A percentile compares a stretch with the other conserved stretches of the same genome.
Conservation (phyloP, 371 early-diverging fungal species). For the Smittium culicis region DNA sequence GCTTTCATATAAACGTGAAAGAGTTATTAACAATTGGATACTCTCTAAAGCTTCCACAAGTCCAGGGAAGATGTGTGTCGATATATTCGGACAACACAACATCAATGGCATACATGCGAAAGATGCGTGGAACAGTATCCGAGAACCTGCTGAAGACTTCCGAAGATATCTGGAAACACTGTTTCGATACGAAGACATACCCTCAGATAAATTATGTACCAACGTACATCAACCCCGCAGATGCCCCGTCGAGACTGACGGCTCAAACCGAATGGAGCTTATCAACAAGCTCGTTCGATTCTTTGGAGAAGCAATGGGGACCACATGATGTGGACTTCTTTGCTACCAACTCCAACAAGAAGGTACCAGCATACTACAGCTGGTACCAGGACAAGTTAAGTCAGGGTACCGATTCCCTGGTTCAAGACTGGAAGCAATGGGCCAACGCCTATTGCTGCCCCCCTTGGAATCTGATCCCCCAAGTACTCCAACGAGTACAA, state of each 20-base stretch:
- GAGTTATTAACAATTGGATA: neutral
- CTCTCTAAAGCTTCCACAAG: neutral
- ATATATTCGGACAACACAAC: conserved; percentile 4
- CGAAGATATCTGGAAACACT: neutral
- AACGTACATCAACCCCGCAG: neutral
- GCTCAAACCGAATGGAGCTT: neutral
- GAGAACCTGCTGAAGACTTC: neutral
- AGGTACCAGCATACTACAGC: neutral
- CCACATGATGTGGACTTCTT: neutral
- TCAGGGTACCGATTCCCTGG: neutral
- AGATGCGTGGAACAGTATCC: neutral
- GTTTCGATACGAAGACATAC: neutral
- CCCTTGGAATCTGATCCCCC: neutral
- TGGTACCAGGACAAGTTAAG: neutral
- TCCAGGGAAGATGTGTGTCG: neutral
- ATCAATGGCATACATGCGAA: neutral
- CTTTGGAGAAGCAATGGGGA: neutral
- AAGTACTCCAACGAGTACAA: neutral
- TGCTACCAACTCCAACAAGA: neutral
- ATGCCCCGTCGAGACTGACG: neutral
- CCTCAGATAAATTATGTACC: neutral
- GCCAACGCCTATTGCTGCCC: neutral
- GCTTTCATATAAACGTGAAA: neutral
- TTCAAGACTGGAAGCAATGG: neutral
- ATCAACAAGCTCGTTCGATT: neutral